Base-by-base conservation (phyloP, 805 yeast species). In the Spathaspora sp. region DNA sequence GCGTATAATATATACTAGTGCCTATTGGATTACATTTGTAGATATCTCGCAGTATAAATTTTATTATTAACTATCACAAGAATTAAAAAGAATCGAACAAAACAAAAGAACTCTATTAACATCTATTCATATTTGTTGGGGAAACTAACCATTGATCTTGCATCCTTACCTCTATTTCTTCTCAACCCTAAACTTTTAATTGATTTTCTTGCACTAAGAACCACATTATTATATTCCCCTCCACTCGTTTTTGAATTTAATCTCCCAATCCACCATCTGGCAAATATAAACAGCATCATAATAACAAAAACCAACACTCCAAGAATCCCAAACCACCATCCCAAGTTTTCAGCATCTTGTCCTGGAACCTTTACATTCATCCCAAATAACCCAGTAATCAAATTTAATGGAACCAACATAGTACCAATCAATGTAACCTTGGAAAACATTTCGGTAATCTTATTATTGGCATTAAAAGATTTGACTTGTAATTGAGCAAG, bases 301-400 rank as follows among this genome's bases (percentile, higher is more conserved):
- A 64, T 59, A 39, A 66, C 51, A 16, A 49, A 50, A 40, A 58
- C 52, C 65, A 67, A 65, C 2, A 64, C 65, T 2, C 69, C 71
- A 40, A 67, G 31, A 49, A 67, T 65, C 5, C 70, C 71, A 35
- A 65, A 66, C 44, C 63, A 67, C 71, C 71, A 67, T 10, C 48
- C 48, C 11, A 60, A 55, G 44, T 69, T 71, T 1, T 57, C 76
- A 12, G 59, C 72, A 19, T 49, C 59, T 49, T 79, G 69, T 28
- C 97, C 97, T 0, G 97, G 97, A 28, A 93, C 87, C 11, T 60
- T 68, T 17, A 93, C 98, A 68, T 93, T 93, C 99, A 93, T 93
- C 62, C 97, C 97, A 69, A 93, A 93, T 56, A 92, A 64, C 66
- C 97, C 97, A 1, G 97, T 90, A 44, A 93, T 79, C 52, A 93